These are phyloP conservation scores for Begonia masoniana DNA, from an alignment of 306 rosid genomes.

Conservation along the genomic window DNA sequence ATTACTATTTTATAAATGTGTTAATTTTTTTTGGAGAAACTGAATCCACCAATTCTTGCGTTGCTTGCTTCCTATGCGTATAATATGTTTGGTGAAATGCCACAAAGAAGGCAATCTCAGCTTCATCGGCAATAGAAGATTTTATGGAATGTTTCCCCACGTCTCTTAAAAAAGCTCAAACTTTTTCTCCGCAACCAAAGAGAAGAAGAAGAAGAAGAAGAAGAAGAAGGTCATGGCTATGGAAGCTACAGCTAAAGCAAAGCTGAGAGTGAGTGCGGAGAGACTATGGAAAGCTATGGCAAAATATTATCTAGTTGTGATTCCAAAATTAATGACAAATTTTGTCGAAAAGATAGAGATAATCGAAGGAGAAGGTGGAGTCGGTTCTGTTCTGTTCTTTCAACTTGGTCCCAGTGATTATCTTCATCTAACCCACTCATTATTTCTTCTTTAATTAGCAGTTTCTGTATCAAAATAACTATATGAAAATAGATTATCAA, in stretches of 20 bases:
- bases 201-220: background rate
- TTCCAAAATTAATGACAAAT: conserved; percentile 33
- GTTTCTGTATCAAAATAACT: too few species aligned
- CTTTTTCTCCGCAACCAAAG: background rate
- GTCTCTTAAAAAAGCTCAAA: background rate
- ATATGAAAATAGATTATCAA: too few species aligned
- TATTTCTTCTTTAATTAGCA: too few species aligned
- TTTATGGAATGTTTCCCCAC: too few species aligned
- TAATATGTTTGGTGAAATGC: too few species aligned
- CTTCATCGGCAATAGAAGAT: too few species aligned
- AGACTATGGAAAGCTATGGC: conserved; percentile 22
- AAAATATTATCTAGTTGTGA: conserved; percentile 23
- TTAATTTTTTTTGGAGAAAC: too few species aligned
- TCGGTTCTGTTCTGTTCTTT: conserved; percentile 41
- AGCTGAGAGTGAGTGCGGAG: conserved; percentile 27
- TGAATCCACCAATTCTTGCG: too few species aligned
- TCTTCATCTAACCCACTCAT: too few species aligned
- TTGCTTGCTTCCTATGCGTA: too few species aligned
- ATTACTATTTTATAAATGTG: too few species aligned
- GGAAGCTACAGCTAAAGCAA: conserved; percentile 34
- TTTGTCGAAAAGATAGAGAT: conserved; percentile 33
- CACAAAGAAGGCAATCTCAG: too few species aligned
- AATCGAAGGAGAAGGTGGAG: conserved; percentile 53
- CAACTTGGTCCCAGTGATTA: conserved; percentile 28
- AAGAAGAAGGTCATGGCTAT: conserved; percentile 21